These are phyloP conservation scores for Kwoniella shivajii DNA, from an alignment of 1,284 basidiomycete genomes.

Conservation along the genomic window DNA sequence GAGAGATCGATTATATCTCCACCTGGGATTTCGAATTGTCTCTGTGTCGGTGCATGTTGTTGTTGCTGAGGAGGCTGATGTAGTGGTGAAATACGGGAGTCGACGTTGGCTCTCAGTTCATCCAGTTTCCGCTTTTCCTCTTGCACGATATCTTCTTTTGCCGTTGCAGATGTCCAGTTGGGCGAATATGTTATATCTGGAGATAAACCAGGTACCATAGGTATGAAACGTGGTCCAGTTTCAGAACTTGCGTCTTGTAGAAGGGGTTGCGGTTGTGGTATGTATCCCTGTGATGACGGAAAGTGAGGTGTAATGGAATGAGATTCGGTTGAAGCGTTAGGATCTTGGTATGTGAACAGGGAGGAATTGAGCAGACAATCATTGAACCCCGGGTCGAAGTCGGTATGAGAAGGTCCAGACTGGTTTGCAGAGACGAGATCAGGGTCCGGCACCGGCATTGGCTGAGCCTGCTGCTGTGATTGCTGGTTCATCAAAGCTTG, in stretches of 20 bases:
- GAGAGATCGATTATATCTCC: conserved; percentile 46
- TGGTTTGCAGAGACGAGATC: not conserved
- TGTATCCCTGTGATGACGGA: no score
- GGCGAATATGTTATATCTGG: not conserved
- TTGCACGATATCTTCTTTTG: not conserved
- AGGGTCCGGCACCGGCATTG: no score
- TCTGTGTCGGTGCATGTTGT: not conserved
- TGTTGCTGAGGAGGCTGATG: not conserved
- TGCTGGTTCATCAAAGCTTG: conserved; percentile 2
- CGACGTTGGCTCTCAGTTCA: no score
- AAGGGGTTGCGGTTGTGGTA: not conserved
- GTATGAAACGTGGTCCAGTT: not conserved
- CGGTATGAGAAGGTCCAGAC: not conserved
- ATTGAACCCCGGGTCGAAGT: not conserved
- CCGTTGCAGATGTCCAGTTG: not conserved
- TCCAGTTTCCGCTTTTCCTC: no score
- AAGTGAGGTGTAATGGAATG: no score
- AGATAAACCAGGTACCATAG: conserved; percentile 1
- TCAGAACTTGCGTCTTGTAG: not conserved
- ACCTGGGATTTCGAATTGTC: not conserved
- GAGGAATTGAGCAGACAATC: not conserved
- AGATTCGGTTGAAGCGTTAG: not conserved
- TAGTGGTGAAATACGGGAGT: not conserved
- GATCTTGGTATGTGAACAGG: no score
- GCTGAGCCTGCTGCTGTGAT: not conserved